Conservation (phyloP, 2,329 filamentous ascomycete species). For the Calonectria leucothoes region DNA sequence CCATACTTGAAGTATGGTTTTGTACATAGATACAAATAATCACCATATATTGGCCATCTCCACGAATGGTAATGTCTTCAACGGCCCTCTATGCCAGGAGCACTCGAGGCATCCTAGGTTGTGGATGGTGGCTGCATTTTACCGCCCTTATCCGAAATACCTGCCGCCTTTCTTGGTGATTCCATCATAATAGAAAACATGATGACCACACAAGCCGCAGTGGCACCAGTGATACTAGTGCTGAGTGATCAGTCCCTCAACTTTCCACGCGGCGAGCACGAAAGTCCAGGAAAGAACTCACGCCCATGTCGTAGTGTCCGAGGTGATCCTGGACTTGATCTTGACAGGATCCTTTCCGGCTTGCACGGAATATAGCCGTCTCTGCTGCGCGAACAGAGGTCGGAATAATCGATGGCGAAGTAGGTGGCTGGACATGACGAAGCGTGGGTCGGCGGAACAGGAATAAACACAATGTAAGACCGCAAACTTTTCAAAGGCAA, state of each 20-base stretch:
- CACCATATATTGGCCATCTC: neutral
- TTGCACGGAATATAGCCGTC: neutral
- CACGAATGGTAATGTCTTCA: neutral
- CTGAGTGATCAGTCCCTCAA: neutral
- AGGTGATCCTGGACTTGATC: neutral
- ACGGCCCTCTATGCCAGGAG: too few relatives aligned
- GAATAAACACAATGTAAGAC: neutral
- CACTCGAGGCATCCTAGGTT: neutral
- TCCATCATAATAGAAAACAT: neutral
- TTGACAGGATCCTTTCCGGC: neutral
- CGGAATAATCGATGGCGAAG: neutral
- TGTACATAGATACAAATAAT: neutral
- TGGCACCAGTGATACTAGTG: neutral
- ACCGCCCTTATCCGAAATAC: neutral
- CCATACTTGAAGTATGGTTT: neutral
- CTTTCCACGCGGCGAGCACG: too few relatives aligned
- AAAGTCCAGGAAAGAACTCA: neutral
- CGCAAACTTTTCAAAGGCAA: neutral
- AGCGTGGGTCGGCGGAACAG: neutral
- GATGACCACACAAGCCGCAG: neutral
- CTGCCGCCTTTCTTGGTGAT: neutral
- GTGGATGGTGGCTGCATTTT: neutral
- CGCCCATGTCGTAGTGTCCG: neutral
- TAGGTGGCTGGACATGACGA: neutral
- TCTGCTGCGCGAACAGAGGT: neutral